Evolutionary conservation across 2,329 filamentous ascomycete genomes (phyloP).

Genomic region (Colletotrichum tanaceti): DNA sequence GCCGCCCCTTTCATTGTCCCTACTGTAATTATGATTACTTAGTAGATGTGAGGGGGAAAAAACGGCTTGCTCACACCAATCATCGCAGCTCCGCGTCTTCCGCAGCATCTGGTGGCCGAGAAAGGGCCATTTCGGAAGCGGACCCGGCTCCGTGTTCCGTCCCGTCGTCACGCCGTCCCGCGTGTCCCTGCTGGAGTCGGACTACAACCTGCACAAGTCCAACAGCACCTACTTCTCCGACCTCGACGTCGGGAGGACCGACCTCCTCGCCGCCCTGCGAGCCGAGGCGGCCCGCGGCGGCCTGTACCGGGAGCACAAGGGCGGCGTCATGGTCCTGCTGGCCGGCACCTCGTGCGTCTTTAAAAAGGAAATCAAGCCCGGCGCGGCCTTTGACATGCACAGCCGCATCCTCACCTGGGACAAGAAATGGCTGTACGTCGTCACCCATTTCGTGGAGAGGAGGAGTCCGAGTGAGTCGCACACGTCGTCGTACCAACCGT

Average conservation of each 20-base stretch:
- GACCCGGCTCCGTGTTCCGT: slow-evolving; percentile 51
- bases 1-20: too few relatives aligned
- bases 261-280: slow-evolving; percentile 53
- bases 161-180: slow-evolving; percentile 72
- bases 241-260: slow-evolving; percentile 63
- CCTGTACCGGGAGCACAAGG: slow-evolving; percentile 57
- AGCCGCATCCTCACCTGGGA: slow-evolving; percentile 55
- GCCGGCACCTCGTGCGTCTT: slow-evolving; percentile 80
- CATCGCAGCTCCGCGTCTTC: slow-evolving; percentile 50
- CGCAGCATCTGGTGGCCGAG: slow-evolving; percentile 50
- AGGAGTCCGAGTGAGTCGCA: slow-evolving; percentile 43
- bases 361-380: slow-evolving; percentile 77
- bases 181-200: slow-evolving; percentile 68
- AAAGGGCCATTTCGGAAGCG: slow-evolving; percentile 39
- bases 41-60: neutral
- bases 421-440: slow-evolving; percentile 48
- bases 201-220: slow-evolving; percentile 80
- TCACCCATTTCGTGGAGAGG: slow-evolving; percentile 48
- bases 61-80: neutral
- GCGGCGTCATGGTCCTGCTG: slow-evolving; percentile 68
- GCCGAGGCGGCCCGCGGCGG: slow-evolving; percentile 26
- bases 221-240: slow-evolving; percentile 79
- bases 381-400: slow-evolving; percentile 78
- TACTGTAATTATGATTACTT: too few relatives aligned
- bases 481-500: slow-evolving; percentile 47